These are phyloP conservation scores for Phoma sp. DNA, from an alignment of 2,329 filamentous ascomycete genomes.

Conservation along the genomic window DNA sequence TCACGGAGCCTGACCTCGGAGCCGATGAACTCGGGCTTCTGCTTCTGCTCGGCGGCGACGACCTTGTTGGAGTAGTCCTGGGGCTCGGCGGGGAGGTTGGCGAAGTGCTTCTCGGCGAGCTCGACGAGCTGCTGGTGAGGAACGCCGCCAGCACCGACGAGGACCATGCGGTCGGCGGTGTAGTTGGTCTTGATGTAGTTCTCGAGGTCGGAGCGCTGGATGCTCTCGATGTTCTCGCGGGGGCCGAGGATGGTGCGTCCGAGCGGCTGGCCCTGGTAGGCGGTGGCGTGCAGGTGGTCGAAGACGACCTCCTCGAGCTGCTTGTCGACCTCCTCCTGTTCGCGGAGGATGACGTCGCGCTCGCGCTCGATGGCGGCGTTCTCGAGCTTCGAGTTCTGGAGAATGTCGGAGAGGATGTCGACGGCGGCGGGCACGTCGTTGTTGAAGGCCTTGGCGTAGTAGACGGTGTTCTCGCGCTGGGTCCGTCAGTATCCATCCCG, in stretches of 20 bases:
- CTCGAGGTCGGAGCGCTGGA: conserved; percentile 86
- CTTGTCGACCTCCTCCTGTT: conserved; percentile 99
- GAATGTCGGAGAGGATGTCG: conserved; percentile 98
- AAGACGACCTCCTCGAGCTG: conserved; percentile 99
- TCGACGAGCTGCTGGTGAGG: conserved; percentile 94
- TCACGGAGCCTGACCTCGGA: conserved; percentile 96
- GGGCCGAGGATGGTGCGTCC: conserved; percentile 97
- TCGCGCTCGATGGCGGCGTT: conserved; percentile 91
- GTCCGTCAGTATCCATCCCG: conserved; percentile 47
- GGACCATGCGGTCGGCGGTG: conserved; percentile 98
- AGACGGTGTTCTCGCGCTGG: conserved; percentile 97
- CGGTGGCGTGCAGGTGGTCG: conserved; percentile 97
- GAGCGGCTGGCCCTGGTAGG: conserved; percentile 94
- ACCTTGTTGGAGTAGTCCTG: conserved; percentile 75
- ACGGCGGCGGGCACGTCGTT: conserved; percentile 94
- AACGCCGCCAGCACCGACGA: conserved; percentile 92
- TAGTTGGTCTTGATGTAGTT: conserved; percentile 99
- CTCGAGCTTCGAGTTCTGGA: conserved; percentile 99
- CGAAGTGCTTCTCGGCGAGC: conserved; percentile 96
- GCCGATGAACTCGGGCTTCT: conserved; percentile 92
- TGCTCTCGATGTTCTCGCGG: conserved; percentile 97
- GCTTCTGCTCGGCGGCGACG: conserved; percentile 76
- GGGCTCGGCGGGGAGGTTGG: conserved; percentile 75
- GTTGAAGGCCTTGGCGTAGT: conserved; percentile 99
- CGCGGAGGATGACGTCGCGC: conserved; percentile 96